Evolutionary conservation across 2,329 filamentous ascomycete species (phyloP).

Genomic region (Hymenoscyphus fructigenus): DNA sequence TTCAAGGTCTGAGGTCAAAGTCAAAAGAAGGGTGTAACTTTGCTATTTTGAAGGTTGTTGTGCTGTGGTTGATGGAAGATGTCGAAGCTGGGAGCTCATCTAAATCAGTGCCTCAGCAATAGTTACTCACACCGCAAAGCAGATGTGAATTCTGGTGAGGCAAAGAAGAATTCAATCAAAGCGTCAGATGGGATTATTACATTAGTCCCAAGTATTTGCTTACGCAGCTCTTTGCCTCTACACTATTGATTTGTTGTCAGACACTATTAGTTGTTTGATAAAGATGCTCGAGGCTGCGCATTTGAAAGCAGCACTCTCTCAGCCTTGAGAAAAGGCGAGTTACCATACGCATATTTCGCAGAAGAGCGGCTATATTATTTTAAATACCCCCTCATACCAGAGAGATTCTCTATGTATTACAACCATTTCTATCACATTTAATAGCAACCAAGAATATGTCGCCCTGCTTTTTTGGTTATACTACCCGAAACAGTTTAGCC

Average conservation of each 20-base stretch:
- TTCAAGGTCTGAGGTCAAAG: not conserved
- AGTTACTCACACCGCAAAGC: not conserved
- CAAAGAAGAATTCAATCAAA: not conserved
- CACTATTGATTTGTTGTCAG: not conserved
- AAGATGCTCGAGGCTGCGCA: conserved; percentile 1
- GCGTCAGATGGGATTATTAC: not conserved
- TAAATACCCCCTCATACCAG: too few relatives aligned
- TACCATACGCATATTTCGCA: not conserved
- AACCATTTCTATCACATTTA: too few relatives aligned
- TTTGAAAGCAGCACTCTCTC: not conserved
- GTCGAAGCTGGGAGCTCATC: not conserved
- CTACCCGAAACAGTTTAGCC: not conserved
- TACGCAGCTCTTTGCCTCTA: not conserved
- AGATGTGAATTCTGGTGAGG: not conserved
- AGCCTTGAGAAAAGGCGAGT: not conserved
- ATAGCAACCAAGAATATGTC: too few relatives aligned
- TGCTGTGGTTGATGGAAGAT: not conserved
- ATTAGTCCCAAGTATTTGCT: not conserved
- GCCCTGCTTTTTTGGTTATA: too few relatives aligned
- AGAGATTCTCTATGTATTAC: too few relatives aligned
- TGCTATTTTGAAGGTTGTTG: not conserved
- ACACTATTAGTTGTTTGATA: not conserved
- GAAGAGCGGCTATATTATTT: too few relatives aligned
- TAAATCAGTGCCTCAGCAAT: not conserved
- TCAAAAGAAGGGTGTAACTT: not conserved